phyloP scores from a whole-genome alignment of 192 early-diverging fungal genomes.

The Gaertneriomyces sp. region DNA sequence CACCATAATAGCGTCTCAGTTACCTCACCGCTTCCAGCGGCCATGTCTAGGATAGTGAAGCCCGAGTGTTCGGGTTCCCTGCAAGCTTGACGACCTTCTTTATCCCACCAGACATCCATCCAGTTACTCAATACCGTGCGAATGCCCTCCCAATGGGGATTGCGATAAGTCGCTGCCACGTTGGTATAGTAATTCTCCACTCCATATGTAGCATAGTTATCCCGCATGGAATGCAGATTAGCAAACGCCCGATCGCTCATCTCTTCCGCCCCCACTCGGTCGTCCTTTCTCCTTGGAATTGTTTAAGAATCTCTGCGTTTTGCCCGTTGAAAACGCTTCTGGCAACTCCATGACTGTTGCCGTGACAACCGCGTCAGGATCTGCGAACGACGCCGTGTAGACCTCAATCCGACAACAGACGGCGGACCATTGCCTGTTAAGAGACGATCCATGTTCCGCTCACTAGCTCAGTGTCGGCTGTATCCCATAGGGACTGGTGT shows the following conservation, averaged over 20 bases:
- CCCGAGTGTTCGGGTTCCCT: neutral
- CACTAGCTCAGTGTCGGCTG: no score
- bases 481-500: no score
- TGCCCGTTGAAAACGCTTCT: no score
- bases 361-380: no score
- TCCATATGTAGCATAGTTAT: slow-evolving; percentile 19
- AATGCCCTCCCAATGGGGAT: slow-evolving; percentile 21
- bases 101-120: slow-evolving; percentile 15
- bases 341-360: no score
- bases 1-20: slow-evolving; percentile 5
- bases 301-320: no score
- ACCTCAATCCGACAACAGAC: no score
- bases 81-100: neutral
- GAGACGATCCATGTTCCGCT: no score
- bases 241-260: neutral
- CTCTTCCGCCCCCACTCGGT: no score
- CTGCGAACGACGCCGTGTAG: no score
- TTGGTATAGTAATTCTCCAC: slow-evolving; percentile 21
- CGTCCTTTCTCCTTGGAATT: no score
- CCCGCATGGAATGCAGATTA: slow-evolving; percentile 19
- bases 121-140: slow-evolving; percentile 8
- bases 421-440: no score
- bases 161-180: slow-evolving; percentile 20
- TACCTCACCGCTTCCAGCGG: slow-evolving; percentile 22
- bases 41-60: slow-evolving; percentile 19